phyloP scores from a whole-genome alignment of 2,329 filamentous ascomycete species.

The Pyrenophora graminea region DNA sequence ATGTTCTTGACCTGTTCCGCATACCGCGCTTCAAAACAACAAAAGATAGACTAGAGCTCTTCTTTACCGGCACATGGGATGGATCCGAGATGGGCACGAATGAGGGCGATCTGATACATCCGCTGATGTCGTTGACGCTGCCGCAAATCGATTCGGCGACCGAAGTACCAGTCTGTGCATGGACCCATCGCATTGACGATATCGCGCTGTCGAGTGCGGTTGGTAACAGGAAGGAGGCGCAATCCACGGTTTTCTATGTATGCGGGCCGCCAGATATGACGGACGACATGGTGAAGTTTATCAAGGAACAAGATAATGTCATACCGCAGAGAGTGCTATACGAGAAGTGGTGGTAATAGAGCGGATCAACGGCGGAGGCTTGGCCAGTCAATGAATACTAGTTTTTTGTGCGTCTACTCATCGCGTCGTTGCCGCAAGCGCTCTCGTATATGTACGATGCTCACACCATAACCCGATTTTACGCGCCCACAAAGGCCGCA shows the following conservation, averaged over 20 bases:
- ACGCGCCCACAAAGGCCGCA: slow-evolving; percentile 32
- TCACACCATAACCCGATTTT: slow-evolving; percentile 29
- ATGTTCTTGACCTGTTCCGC: slow-evolving; percentile 40
- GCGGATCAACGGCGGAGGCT: neutral
- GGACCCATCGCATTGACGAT: slow-evolving; percentile 41
- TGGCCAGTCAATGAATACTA: slow-evolving; percentile 1
- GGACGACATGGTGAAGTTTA: slow-evolving; percentile 50
- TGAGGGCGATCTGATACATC: slow-evolving; percentile 35
- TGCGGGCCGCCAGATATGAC: slow-evolving; percentile 57
- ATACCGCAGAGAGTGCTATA: slow-evolving; percentile 49
- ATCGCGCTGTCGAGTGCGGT: slow-evolving; percentile 48
- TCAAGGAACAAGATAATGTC: slow-evolving; percentile 47
- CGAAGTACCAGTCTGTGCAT: slow-evolving; percentile 37
- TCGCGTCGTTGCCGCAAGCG: slow-evolving; percentile 17
- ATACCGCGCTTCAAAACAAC: slow-evolving; percentile 31
- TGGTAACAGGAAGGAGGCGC: slow-evolving; percentile 41
- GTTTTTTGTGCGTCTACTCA: slow-evolving; percentile 4
- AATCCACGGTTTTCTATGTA: slow-evolving; percentile 51
- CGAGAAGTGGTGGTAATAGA: slow-evolving; percentile 57
- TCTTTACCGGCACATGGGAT: slow-evolving; percentile 44
- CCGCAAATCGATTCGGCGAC: slow-evolving; percentile 35
- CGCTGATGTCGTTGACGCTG: slow-evolving; percentile 40
- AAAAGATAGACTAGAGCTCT: slow-evolving; percentile 41
- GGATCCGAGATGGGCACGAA: slow-evolving; percentile 28
- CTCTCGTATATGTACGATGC: slow-evolving; percentile 24